Evolutionary conservation across 306 rosid genomes (phyloP).

Genomic region (Macrotyloma uniflorum): DNA sequence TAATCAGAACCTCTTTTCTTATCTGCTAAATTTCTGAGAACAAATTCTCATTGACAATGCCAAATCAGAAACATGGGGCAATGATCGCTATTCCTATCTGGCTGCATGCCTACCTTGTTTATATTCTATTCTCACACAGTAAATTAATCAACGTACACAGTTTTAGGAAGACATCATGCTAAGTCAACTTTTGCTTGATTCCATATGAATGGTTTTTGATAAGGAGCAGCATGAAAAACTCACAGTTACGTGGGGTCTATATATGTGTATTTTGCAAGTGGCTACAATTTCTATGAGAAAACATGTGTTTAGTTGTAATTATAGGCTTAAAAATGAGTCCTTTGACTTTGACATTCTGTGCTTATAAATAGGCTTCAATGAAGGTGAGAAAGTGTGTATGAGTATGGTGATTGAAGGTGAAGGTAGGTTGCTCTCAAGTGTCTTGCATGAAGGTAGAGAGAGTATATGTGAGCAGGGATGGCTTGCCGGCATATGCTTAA

Average conservation of each 20-base stretch:
- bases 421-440: neutral
- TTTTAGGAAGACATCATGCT: neutral
- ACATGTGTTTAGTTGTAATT: neutral
- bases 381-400: neutral
- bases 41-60: conserved; percentile 31
- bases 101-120: neutral
- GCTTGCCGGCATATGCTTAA: conserved; percentile 40
- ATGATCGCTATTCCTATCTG: too few relatives aligned
- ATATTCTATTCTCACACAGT: conserved; percentile 41
- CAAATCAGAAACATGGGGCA: conserved; percentile 27
- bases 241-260: neutral
- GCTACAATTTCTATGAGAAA: neutral
- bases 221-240: neutral
- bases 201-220: neutral
- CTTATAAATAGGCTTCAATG: conserved; percentile 33
- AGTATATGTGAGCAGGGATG: conserved; percentile 49
- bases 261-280: neutral
- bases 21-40: neutral
- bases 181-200: conserved; percentile 37
- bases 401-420: neutral
- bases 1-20: neutral
- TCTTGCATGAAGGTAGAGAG: conserved; percentile 34
- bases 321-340: too few relatives aligned
- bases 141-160: neutral
- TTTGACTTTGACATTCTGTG: neutral